Evolutionary conservation across 2,329 filamentous ascomycete species (phyloP).

Genomic region (Massarina eburnea): DNA sequence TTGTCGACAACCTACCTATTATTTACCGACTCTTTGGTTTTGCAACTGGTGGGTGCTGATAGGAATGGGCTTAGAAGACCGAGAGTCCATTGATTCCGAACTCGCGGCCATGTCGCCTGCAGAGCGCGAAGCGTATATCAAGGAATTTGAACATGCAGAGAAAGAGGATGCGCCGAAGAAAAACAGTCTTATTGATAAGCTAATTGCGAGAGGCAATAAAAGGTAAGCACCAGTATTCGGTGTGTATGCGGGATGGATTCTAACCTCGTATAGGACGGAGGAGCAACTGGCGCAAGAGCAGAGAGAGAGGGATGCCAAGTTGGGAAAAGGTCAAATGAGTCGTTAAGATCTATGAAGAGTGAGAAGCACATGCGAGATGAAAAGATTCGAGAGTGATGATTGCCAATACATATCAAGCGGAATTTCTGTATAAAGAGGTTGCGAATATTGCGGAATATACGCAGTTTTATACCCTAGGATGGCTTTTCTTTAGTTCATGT

Average conservation of each 20-base stretch:
- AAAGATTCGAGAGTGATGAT: too few species aligned
- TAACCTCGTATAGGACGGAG: too few species aligned
- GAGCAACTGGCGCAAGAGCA: constrained; percentile 33
- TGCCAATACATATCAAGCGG: too few species aligned
- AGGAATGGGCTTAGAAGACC: constrained; percentile 32
- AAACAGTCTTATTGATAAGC: constrained; percentile 16
- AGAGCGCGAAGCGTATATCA: constrained; percentile 38
- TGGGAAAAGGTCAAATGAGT: not conserved
- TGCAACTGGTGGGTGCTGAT: constrained; percentile 1
- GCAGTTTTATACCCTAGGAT: too few species aligned
- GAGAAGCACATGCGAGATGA: too few species aligned
- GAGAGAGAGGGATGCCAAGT: constrained; percentile 19
- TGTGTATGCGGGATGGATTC: too few species aligned
- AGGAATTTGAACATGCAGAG: constrained; percentile 41
- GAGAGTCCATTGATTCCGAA: constrained; percentile 36
- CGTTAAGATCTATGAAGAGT: too few species aligned
- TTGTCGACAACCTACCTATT: not conserved
- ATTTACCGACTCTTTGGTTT: not conserved
- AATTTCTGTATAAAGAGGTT: too few species aligned
- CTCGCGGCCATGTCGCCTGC: constrained; percentile 34
- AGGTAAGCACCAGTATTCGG: too few species aligned
- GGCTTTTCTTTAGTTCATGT: too few species aligned
- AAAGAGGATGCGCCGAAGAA: constrained; percentile 33
- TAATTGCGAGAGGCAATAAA: constrained; percentile 40
- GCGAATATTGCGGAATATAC: too few species aligned